These are phyloP conservation scores for Prunus padus DNA, from an alignment of 306 rosid species.

Conservation along the genomic window DNA sequence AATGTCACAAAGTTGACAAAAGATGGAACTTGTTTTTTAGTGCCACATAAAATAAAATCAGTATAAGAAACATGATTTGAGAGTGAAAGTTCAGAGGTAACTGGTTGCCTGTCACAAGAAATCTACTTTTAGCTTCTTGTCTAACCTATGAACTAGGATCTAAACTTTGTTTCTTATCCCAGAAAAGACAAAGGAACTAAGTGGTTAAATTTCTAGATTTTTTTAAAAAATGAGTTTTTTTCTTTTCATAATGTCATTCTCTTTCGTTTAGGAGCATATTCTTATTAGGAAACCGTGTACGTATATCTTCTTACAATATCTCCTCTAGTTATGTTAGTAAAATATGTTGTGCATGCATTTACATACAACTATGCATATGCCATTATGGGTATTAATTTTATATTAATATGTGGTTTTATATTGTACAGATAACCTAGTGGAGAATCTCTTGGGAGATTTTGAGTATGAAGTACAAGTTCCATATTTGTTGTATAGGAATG, in stretches of 20 bases:
- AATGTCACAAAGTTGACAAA: background rate
- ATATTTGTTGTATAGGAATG: constrained; percentile 82
- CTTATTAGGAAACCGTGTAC: background rate
- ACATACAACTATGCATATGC: background rate
- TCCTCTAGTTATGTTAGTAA: background rate
- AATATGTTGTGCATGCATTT: background rate
- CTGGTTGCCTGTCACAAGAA: constrained; percentile 1
- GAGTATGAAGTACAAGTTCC: constrained; percentile 92
- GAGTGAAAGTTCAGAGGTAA: background rate
- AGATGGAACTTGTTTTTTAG: background rate
- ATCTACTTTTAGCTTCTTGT: background rate
- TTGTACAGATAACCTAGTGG: constrained; percentile 83
- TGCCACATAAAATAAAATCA: background rate
- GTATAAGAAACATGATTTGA: background rate
- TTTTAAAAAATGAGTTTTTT: background rate
- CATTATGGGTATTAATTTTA: background rate
- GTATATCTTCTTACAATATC: background rate
- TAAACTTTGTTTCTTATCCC: background rate
- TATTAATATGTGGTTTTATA: constrained; percentile 3
- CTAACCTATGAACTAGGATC: background rate
- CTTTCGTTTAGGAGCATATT: background rate
- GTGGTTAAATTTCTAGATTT: background rate
- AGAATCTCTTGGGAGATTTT: constrained; percentile 89
- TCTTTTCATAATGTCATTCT: background rate
- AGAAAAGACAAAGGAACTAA: background rate